Evolutionary conservation across 179 eudicot species (phyloP).

Genomic region (Gypsophila paniculata): DNA sequence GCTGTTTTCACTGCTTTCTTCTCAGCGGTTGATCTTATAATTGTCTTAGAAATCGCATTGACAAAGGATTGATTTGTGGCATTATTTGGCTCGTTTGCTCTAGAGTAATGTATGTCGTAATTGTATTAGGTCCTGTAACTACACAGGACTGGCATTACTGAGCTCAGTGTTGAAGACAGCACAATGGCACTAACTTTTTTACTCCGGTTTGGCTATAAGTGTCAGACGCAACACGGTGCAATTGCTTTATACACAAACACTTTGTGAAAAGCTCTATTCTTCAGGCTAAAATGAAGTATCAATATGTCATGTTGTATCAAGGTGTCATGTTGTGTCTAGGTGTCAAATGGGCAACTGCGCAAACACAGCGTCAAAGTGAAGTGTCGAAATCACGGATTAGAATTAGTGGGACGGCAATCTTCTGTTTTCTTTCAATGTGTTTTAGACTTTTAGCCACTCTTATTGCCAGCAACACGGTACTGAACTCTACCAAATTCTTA

Average conservation of each 20-base stretch:
- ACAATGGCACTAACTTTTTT: background rate
- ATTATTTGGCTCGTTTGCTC: background rate
- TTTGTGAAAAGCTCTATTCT: no score
- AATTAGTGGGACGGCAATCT: slow-evolving; percentile 20
- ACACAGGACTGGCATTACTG: background rate
- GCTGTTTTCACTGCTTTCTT: background rate
- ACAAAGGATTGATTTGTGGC: background rate
- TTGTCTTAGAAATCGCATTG: background rate
- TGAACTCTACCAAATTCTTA: slow-evolving; percentile 32
- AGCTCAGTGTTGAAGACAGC: slow-evolving; percentile 23
- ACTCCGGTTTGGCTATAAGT: no score
- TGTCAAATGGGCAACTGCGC: no score
- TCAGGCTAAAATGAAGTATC: no score
- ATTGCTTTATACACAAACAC: no score
- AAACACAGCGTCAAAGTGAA: no score
- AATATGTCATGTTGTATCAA: no score
- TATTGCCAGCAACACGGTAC: slow-evolving; percentile 28
- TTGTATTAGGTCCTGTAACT: background rate
- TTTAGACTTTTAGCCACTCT: slow-evolving; percentile 25
- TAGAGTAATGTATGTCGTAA: background rate
- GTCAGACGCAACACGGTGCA: no score
- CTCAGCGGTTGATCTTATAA: background rate
- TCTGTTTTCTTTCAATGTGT: slow-evolving; percentile 27
- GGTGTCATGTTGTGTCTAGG: no score
- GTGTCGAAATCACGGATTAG: background rate